These are phyloP conservation scores for Pilaira anomala DNA, from an alignment of 192 early-diverging fungal species.

Conservation along the genomic window DNA sequence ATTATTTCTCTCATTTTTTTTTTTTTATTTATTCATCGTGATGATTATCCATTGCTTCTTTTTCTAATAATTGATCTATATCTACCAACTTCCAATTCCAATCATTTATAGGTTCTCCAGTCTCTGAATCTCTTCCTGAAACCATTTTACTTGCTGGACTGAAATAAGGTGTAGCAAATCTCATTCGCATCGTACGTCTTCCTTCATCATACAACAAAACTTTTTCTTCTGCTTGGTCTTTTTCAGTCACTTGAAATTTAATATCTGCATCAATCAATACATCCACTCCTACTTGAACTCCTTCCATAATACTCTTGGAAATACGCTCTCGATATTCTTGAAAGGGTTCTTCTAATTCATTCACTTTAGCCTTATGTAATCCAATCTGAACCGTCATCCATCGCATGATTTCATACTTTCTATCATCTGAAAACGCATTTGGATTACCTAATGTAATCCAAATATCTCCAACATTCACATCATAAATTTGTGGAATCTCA, in stretches of 20 bases:
- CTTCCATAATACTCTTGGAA: conserved; percentile 44
- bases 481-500: conserved; percentile 43
- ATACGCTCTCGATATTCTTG: conserved; percentile 38
- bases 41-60: conserved; percentile 36
- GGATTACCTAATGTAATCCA: conserved; percentile 44
- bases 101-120: conserved; percentile 35
- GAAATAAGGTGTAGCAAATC: conserved; percentile 51
- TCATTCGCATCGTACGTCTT: conserved; percentile 42
- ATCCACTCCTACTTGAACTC: conserved; percentile 47
- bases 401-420: conserved; percentile 32
- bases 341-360: conserved; percentile 20
- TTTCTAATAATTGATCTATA: conserved; percentile 51
- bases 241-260: conserved; percentile 18
- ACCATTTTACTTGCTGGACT: conserved; percentile 49
- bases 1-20: not conserved
- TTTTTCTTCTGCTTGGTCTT: not conserved
- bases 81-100: conserved; percentile 52
- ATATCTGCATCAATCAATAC: conserved; percentile 46
- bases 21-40: conserved; percentile 14
- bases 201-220: conserved; percentile 43
- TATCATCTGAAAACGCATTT: conserved; percentile 20
- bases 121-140: conserved; percentile 34
- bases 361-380: not conserved
- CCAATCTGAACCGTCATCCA: conserved; percentile 42
- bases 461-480: conserved; percentile 44